These are phyloP conservation scores for Galerina sulciceps DNA, from an alignment of 768 basidiomycete genomes.

Conservation along the genomic window DNA sequence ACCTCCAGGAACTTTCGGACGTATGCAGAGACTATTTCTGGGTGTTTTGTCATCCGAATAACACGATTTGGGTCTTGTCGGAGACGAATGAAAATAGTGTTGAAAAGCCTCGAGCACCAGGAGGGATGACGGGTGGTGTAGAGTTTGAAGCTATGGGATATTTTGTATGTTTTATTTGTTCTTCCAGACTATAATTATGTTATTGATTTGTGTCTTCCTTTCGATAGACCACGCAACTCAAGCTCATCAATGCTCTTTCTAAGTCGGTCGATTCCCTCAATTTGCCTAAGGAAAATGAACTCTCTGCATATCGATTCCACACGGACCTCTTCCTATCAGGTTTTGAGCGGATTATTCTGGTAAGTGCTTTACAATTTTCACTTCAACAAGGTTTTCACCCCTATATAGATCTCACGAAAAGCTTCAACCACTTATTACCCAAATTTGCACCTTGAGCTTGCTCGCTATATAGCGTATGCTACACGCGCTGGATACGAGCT, in stretches of 20 bases:
- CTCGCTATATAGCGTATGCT: slow-evolving; percentile 80
- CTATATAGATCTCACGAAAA: slow-evolving; percentile 83
- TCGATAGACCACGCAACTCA: slow-evolving; percentile 82
- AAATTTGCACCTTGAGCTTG: slow-evolving; percentile 89
- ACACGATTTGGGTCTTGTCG: slow-evolving; percentile 84
- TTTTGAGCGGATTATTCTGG: slow-evolving; percentile 87
- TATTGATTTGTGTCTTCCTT: neutral
- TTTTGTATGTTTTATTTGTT: slow-evolving; percentile 65
- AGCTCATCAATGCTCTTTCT: slow-evolving; percentile 81
- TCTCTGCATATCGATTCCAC: slow-evolving; percentile 85
- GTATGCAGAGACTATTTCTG: slow-evolving; percentile 94
- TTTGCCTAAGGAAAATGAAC: slow-evolving; percentile 68
- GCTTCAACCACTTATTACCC: slow-evolving; percentile 96
- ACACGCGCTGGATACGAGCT: slow-evolving; percentile 71
- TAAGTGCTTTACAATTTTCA: slow-evolving; percentile 38
- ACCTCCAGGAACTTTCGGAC: slow-evolving; percentile 64
- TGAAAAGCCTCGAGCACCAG: slow-evolving; percentile 91
- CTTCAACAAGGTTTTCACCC: neutral
- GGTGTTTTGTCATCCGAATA: slow-evolving; percentile 97
- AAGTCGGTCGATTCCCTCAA: slow-evolving; percentile 66
- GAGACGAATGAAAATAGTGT: slow-evolving; percentile 86
- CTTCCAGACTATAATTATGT: neutral
- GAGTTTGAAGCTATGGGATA: slow-evolving; percentile 98
- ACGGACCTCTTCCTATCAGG: slow-evolving; percentile 88
- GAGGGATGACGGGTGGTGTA: slow-evolving; percentile 98